Conservation (phyloP, 1,284 basidiomycete genomes). For the Wolfiporia cocos region DNA sequence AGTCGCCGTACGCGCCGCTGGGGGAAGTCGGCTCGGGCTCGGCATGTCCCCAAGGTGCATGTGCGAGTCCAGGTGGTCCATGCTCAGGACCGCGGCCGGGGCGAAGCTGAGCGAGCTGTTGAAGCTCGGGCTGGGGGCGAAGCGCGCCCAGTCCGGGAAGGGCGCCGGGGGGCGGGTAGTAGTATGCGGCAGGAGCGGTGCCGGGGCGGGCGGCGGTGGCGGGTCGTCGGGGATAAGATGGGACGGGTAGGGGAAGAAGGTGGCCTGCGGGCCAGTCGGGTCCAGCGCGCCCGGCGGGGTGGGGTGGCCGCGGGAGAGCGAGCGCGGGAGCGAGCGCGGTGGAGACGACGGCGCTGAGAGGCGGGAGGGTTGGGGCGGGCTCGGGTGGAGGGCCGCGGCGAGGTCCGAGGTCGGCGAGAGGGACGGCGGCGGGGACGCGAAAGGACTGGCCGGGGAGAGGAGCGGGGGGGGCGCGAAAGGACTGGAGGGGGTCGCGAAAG, state of each 20-base stretch:
- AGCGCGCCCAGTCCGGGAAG: constrained; percentile 1
- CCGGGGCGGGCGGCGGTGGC: constrained; percentile 49
- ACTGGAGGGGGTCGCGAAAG: constrained; percentile 68
- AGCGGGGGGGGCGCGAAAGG: constrained; percentile 43
- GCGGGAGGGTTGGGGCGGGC: constrained; percentile 59
- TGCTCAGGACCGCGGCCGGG: constrained; percentile 22
- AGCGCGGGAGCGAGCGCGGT: constrained; percentile 45
- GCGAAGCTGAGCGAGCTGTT: too few species aligned
- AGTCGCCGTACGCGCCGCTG: constrained; percentile 33
- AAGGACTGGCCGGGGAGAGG: constrained; percentile 50
- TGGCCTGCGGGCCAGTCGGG: constrained; percentile 25
- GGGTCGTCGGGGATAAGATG: constrained; percentile 31
- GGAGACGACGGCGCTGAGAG: constrained; percentile 69
- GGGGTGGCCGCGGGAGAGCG: constrained; percentile 30
- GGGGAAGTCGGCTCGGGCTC: constrained; percentile 18
- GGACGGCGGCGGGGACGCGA: constrained; percentile 48
- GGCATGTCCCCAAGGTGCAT: constrained; percentile 23
- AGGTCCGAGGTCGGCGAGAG: constrained; percentile 33
- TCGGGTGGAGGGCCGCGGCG: constrained; percentile 41
- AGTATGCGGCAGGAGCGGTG: constrained; percentile 56
- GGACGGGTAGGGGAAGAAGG: constrained; percentile 40
- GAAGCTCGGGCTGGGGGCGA: too few species aligned
- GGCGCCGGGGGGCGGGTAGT: constrained; percentile 33
- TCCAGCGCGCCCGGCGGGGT: constrained; percentile 22
- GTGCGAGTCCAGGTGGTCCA: constrained; percentile 19